Percentiles rank a stretch among this genome's conserved stretches.
phyloP scores from a whole-genome alignment of 1,284 basidiomycete species.

The Fomitopsis palustris region DNA sequence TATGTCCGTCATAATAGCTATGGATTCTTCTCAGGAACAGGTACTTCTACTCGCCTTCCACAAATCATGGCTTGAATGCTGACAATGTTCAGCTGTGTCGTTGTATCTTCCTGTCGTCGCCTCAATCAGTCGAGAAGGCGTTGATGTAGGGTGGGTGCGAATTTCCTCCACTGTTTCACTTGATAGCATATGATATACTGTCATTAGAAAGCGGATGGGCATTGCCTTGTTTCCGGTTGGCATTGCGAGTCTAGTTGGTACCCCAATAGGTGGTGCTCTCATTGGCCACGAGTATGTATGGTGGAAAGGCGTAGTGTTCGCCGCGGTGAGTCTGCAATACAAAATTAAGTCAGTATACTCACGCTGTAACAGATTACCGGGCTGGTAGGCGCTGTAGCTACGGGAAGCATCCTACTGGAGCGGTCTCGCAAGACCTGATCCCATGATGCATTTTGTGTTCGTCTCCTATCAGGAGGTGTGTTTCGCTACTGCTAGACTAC shows the following conservation, averaged over 20 bases:
- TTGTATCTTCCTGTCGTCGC: constrained; percentile 3
- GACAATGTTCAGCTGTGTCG: constrained; percentile 3
- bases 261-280: constrained; percentile 15
- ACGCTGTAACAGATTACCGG: neutral
- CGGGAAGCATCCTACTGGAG: neutral
- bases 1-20: constrained; percentile 5
- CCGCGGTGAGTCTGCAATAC: constrained; percentile 6
- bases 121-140: neutral
- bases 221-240: constrained; percentile 9
- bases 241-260: constrained; percentile 12
- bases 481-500: too few relatives aligned
- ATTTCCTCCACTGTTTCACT: neutral
- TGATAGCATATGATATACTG: neutral
- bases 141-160: neutral
- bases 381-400: neutral
- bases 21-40: constrained; percentile 22
- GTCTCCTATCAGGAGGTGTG: too few relatives aligned
- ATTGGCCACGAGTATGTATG: constrained; percentile 10
- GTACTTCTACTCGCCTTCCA: neutral
- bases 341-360: neutral
- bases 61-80: neutral
- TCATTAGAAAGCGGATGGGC: constrained; percentile 12
- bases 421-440: neutral
- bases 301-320: constrained; percentile 12
- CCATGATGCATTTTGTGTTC: too few relatives aligned